Conservation (phyloP, 345 rosid species). For the Ceriops tagal region DNA sequence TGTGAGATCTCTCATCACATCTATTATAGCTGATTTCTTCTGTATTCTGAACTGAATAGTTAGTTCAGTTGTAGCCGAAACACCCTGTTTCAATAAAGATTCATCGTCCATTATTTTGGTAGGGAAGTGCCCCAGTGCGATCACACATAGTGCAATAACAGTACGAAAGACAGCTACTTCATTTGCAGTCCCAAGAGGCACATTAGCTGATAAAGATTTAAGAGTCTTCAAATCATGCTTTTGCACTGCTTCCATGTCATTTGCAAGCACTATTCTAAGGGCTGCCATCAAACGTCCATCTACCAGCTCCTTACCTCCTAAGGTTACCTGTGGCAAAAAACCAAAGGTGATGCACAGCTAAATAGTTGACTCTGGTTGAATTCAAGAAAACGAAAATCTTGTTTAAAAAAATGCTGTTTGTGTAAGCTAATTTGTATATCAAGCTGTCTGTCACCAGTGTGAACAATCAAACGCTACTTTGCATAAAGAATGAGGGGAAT, state of each 20-base stretch:
- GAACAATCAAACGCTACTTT: no score
- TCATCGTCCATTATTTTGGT: conserved; percentile 82
- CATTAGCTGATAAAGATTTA: conserved; percentile 52
- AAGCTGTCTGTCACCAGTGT: no score
- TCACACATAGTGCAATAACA: conserved; percentile 63
- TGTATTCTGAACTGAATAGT: conserved; percentile 68
- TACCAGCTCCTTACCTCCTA: conserved; percentile 65
- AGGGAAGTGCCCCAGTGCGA: conserved; percentile 71
- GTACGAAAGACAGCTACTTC: conserved; percentile 60
- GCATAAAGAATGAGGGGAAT: no score
- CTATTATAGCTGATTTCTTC: conserved; percentile 66
- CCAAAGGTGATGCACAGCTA: not conserved
- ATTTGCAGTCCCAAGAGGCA: conserved; percentile 67
- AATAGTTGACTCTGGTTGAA: not conserved
- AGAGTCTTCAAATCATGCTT: conserved; percentile 53
- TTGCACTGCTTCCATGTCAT: conserved; percentile 43
- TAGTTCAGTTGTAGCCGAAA: conserved; percentile 49
- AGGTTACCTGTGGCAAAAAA: conserved; percentile 45
- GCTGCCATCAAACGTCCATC: conserved; percentile 83
- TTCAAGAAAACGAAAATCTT: no score
- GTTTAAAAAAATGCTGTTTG: no score
- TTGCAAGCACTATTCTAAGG: conserved; percentile 52
- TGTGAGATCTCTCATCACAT: conserved; percentile 62
- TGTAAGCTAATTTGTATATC: no score
- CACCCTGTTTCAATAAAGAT: conserved; percentile 48